These are phyloP conservation scores for Aspergillus vadensis DNA, from an alignment of 2,329 filamentous ascomycete genomes.

Conservation along the genomic window DNA sequence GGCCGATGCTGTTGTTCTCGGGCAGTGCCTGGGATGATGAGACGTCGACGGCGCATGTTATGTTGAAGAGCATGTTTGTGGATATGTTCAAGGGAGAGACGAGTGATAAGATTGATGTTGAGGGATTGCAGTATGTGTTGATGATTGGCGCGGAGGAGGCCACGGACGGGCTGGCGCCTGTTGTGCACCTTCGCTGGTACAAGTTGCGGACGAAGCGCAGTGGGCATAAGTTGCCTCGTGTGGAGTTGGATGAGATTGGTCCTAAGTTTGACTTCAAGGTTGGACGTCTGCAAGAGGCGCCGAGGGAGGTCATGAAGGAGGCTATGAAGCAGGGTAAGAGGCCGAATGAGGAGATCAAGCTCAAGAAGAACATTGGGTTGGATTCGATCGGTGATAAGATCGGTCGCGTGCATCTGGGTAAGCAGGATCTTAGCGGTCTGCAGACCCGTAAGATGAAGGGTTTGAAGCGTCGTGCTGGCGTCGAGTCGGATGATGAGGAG, in stretches of 20 bases:
- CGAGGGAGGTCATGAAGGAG: constrained; percentile 79
- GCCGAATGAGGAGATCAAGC: constrained; percentile 54
- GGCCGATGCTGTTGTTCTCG: constrained; percentile 88
- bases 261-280: constrained; percentile 90
- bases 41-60: constrained; percentile 74
- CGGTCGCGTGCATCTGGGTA: constrained; percentile 85
- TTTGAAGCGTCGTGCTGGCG: constrained; percentile 76
- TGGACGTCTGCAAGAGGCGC: constrained; percentile 76
- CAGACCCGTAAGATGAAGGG: constrained; percentile 99
- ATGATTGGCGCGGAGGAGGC: constrained; percentile 74
- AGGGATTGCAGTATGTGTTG: constrained; percentile 89
- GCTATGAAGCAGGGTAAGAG: constrained; percentile 83
- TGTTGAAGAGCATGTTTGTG: constrained; percentile 81
- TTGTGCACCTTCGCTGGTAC: constrained; percentile 74
- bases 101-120: constrained; percentile 83
- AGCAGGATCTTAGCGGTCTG: constrained; percentile 81
- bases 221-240: constrained; percentile 81
- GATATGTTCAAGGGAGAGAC: constrained; percentile 90
- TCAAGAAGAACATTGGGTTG: constrained; percentile 95
- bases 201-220: constrained; percentile 82
- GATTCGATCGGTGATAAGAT: constrained; percentile 96
- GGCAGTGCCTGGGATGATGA: constrained; percentile 85
- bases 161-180: constrained; percentile 42
- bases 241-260: constrained; percentile 94
- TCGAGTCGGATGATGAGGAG: constrained; percentile 58